A percentile compares a stretch with the other conserved stretches of the same genome.
phyloP scores from a whole-genome alignment of 305 asterid species.

The Striga hermonthica region DNA sequence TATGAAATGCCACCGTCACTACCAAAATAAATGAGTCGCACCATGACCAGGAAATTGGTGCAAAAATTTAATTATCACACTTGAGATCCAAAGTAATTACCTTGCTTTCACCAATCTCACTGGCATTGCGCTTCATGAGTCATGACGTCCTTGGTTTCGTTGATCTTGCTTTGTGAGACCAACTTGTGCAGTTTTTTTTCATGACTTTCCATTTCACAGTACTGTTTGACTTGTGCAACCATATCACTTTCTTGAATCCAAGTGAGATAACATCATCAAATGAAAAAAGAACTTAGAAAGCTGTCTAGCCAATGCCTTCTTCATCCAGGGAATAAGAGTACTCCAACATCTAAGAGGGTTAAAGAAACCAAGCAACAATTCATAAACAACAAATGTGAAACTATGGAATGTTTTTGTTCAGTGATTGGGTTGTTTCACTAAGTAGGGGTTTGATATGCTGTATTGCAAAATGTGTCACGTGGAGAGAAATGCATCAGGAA shows the following conservation, averaged over 20 bases:
- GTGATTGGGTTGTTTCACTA: not conserved
- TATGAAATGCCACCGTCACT: conserved; percentile 47
- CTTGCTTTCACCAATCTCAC: conserved; percentile 85
- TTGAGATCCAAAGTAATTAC: conserved; percentile 36
- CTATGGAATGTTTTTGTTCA: not conserved
- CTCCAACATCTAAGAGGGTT: conserved; percentile 70
- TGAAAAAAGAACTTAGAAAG: conserved; percentile 81
- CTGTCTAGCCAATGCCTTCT: conserved; percentile 71
- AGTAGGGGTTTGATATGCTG: not conserved
- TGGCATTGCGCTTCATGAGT: conserved; percentile 69
- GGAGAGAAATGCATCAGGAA: not conserved
- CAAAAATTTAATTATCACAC: conserved; percentile 13
- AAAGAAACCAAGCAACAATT: conserved; percentile 35
- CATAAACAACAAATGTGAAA: conserved; percentile 13
- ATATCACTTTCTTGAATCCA: conserved; percentile 89
- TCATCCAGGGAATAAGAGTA: conserved; percentile 78
- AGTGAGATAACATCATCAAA: conserved; percentile 85
- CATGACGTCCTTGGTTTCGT: conserved; percentile 84
- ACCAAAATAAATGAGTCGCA: conserved; percentile 29
- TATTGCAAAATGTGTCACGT: not conserved
- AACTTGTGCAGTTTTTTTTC: conserved; percentile 83
- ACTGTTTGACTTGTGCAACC: conserved; percentile 86
- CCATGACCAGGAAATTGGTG: conserved; percentile 23
- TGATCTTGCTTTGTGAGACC: conserved; percentile 75
- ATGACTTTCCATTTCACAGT: conserved; percentile 92